Evolutionary conservation across 345 rosid genomes (phyloP).

Genomic region (Rhodamnia rubescens): DNA sequence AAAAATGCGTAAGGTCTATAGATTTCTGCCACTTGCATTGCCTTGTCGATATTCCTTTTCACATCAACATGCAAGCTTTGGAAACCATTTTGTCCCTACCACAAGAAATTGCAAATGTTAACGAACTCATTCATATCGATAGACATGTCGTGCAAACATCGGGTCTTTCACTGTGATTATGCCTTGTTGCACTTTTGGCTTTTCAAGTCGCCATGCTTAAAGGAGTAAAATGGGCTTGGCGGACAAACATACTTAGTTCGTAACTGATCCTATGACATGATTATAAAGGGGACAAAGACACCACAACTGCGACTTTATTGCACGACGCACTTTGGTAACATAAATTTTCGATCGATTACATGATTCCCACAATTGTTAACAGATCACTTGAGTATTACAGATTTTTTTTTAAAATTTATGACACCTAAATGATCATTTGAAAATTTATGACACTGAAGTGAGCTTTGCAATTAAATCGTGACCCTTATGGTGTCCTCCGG

Average conservation of each 20-base stretch:
- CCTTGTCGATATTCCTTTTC: slow-evolving; percentile 13
- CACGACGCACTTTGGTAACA: too few relatives aligned
- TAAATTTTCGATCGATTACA: rapidly evolving
- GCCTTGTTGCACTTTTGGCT: neutral
- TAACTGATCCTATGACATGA: too few relatives aligned
- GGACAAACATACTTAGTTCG: too few relatives aligned
- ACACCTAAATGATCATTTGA: neutral
- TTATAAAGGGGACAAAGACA: too few relatives aligned
- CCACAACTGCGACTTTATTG: too few relatives aligned
- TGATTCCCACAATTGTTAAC: neutral
- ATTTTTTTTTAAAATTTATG: neutral
- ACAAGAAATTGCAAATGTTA: neutral
- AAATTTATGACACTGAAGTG: neutral
- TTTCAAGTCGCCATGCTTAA: too few relatives aligned
- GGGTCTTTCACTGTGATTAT: neutral
- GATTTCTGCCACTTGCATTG: slow-evolving; percentile 17
- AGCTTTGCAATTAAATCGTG: too few relatives aligned
- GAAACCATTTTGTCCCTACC: slow-evolving; percentile 11
- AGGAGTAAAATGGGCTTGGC: too few relatives aligned
- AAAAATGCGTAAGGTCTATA: slow-evolving; percentile 26
- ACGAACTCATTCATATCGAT: neutral
- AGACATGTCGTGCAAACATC: neutral
- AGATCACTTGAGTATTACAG: rapidly evolving
- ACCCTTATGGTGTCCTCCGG: neutral
- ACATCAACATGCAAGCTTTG: slow-evolving; percentile 8